phyloP scores from a whole-genome alignment of 805 yeast genomes.

The Candida ficus region DNA sequence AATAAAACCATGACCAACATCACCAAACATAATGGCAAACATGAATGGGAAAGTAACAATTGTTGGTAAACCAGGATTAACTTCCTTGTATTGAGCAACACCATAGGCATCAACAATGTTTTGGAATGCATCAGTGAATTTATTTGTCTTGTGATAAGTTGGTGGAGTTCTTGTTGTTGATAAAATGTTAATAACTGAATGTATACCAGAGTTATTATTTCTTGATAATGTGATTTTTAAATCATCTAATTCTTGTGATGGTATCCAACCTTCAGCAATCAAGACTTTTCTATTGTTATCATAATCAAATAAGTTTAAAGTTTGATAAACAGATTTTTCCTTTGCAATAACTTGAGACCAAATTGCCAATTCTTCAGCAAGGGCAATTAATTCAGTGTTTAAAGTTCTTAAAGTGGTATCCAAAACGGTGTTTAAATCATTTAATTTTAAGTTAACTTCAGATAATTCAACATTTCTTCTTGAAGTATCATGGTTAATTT shows the following conservation, averaged over 20 bases:
- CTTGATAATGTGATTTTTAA: conserved; percentile 59
- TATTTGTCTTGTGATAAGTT: conserved; percentile 87
- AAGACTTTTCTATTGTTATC: conserved; percentile 73
- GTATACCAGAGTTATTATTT: conserved; percentile 63
- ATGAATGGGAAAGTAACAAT: conserved; percentile 94
- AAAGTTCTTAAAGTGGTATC: conserved; percentile 64
- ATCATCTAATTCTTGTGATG: conserved; percentile 64
- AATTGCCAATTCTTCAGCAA: conserved; percentile 64
- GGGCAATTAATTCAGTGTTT: conserved; percentile 69
- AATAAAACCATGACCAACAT: conserved; percentile 90
- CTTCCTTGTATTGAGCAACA: conserved; percentile 86
- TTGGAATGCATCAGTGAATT: conserved; percentile 91
- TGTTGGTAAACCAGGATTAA: conserved; percentile 94
- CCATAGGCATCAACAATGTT: conserved; percentile 94
- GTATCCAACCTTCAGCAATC: conserved; percentile 97
- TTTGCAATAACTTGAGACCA: conserved; percentile 68
- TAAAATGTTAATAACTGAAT: conserved; percentile 52
- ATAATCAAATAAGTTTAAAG: conserved; percentile 75
- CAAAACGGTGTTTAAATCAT: conserved; percentile 59
- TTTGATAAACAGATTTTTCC: conserved; percentile 81
- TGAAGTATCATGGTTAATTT: conserved; percentile 43
- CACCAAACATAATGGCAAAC: conserved; percentile 99
- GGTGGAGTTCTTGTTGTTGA: conserved; percentile 81
- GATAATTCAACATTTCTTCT: conserved; percentile 61
- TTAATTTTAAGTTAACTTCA: conserved; percentile 53